Conservation (phyloP, 116 monocot species). For the Cymodocea nodosa region DNA sequence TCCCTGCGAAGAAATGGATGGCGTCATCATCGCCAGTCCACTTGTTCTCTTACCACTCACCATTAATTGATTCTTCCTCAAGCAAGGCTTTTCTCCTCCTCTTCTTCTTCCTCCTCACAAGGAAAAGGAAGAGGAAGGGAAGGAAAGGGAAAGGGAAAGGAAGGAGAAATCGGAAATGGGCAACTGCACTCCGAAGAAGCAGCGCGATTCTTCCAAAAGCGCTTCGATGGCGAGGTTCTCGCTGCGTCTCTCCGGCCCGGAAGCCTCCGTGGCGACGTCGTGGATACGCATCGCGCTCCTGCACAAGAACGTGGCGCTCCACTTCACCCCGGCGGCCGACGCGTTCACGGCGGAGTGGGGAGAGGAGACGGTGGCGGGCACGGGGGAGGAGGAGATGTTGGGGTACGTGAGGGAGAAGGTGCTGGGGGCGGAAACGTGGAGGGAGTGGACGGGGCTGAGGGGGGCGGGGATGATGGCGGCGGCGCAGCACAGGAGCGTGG, state of each 20-base stretch:
- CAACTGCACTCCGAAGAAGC: conserved; percentile 10
- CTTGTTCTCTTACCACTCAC: too few relatives aligned
- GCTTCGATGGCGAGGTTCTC: not conserved
- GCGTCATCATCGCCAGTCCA: too few relatives aligned
- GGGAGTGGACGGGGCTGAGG: not conserved
- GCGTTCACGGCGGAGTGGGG: conserved; percentile 16
- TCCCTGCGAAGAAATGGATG: too few relatives aligned
- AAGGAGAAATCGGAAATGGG: conserved; percentile 1
- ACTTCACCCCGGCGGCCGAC: conserved; percentile 19
- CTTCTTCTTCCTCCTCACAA: too few relatives aligned
- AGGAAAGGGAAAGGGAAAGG: too few relatives aligned
- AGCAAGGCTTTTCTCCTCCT: too few relatives aligned
- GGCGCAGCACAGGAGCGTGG: conserved; percentile 71
- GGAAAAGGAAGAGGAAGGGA: too few relatives aligned
- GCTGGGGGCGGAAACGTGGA: conserved; percentile 19
- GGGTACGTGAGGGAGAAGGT: conserved; percentile 33
- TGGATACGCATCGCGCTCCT: conserved; percentile 44
- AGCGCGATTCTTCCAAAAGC: not conserved
- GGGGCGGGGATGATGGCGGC: conserved; percentile 15
- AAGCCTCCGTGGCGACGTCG: conserved; percentile 23
- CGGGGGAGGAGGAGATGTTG: conserved; percentile 1
- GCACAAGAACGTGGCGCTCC: conserved; percentile 31
- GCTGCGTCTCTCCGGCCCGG: conserved; percentile 38
- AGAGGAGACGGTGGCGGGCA: conserved; percentile 15
- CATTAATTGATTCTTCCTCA: too few relatives aligned